phyloP scores from a whole-genome alignment of 768 basidiomycete genomes.

The Gelatoporia subvermispora region DNA sequence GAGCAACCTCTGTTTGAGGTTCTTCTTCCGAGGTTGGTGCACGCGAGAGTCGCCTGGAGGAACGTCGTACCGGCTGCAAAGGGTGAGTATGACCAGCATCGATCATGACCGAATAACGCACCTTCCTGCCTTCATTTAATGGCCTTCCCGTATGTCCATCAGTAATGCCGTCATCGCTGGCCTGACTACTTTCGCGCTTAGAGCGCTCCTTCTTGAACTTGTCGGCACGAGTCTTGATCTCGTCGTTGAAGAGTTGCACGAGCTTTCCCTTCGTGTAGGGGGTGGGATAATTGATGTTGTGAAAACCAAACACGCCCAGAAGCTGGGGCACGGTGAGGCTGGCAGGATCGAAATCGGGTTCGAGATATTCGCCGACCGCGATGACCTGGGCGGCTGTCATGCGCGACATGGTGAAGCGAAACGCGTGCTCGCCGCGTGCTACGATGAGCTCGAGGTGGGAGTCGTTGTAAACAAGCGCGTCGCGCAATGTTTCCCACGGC shows the following conservation, averaged over 20 bases:
- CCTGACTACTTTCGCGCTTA: conserved; percentile 61
- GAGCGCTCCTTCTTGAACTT: conserved; percentile 61
- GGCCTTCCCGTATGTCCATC: conserved; percentile 80
- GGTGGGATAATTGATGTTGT: conserved; percentile 69
- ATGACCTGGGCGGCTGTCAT: conserved; percentile 78
- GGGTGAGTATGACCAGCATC: conserved; percentile 9
- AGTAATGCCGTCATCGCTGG: conserved; percentile 79
- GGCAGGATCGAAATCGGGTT: conserved; percentile 70
- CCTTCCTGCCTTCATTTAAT: conserved; percentile 45
- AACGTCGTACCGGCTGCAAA: conserved; percentile 38
- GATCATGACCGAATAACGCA: conserved; percentile 17
- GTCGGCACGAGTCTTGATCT: conserved; percentile 56
- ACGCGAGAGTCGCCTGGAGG: conserved; percentile 62
- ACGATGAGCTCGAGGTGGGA: conserved; percentile 11
- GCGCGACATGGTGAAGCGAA: conserved; percentile 53
- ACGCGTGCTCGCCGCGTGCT: conserved; percentile 13
- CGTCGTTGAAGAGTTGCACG: conserved; percentile 70
- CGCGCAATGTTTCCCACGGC: conserved; percentile 17
- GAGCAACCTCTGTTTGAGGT: conserved; percentile 27
- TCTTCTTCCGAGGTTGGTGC: conserved; percentile 41
- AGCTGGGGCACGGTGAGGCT: conserved; percentile 78
- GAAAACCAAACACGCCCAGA: conserved; percentile 70
- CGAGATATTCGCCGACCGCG: conserved; percentile 69
- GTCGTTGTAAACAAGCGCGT: conserved; percentile 20
- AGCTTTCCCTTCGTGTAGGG: conserved; percentile 77